These are phyloP conservation scores for Leccinum disarticulatum DNA, from an alignment of 768 basidiomycete species.

Conservation along the genomic window DNA sequence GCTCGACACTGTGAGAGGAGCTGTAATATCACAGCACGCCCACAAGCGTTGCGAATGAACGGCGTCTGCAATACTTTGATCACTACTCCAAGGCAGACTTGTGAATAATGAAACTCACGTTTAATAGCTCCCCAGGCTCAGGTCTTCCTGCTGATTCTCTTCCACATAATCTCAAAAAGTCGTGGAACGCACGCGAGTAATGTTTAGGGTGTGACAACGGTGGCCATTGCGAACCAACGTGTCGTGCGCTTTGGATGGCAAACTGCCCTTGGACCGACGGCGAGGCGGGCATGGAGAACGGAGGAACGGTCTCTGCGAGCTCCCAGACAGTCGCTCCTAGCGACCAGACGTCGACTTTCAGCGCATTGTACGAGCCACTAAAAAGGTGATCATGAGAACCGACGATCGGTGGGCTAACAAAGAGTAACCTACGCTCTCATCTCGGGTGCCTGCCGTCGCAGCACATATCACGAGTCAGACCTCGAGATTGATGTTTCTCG, in stretches of 20 bases:
- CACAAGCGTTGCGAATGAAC: conserved; percentile 68
- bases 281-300: conserved; percentile 51
- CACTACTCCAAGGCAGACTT: conserved; percentile 1
- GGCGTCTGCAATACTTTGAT: conserved; percentile 42
- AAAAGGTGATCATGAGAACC: conserved; percentile 9
- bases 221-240: conserved; percentile 64
- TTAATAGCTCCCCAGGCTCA: conserved; percentile 52
- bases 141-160: conserved; percentile 57
- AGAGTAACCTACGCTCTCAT: conserved; percentile 56
- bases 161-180: conserved; percentile 69
- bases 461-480: background rate
- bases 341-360: conserved; percentile 80
- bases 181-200: conserved; percentile 69
- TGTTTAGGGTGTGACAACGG: conserved; percentile 54
- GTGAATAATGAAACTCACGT: conserved; percentile 41
- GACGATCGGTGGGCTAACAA: background rate
- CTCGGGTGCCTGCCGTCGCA: conserved; percentile 59
- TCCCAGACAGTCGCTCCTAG: conserved; percentile 85
- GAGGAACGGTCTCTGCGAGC: conserved; percentile 71
- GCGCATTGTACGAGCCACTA: conserved; percentile 68
- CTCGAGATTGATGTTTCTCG: background rate
- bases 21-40: conserved; percentile 64
- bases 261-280: conserved; percentile 21
- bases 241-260: conserved; percentile 40
- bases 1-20: conserved; percentile 65